Percentiles rank a stretch among this genome's conserved stretches.
Conservation (phyloP, 140 eudicot genomes). For the Cichorium intybus region DNA sequence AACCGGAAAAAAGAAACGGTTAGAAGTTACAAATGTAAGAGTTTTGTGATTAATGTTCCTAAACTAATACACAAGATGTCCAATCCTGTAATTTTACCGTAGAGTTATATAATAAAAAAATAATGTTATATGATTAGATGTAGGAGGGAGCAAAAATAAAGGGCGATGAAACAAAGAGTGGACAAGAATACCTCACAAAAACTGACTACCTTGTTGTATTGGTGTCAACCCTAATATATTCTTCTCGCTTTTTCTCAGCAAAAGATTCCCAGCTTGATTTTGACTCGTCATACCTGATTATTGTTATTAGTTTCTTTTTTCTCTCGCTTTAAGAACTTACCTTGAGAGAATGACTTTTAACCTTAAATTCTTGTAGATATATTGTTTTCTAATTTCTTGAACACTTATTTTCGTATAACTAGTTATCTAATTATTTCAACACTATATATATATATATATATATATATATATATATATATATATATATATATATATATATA, state of each 20-base stretch:
- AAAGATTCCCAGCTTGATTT: constrained; percentile 54
- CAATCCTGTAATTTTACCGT: too few relatives aligned
- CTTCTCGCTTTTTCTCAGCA: constrained; percentile 36
- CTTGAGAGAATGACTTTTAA: not conserved
- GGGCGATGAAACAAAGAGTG: constrained; percentile 27
- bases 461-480: too few relatives aligned
- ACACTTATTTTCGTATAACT: too few relatives aligned
- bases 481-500: too few relatives aligned
- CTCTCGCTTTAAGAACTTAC: not conserved
- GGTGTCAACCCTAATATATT: constrained; percentile 51
- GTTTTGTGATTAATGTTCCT: too few relatives aligned
- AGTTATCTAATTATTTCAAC: not conserved
- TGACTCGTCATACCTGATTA: constrained; percentile 27
- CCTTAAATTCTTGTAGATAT: not conserved
- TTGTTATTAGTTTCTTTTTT: not conserved
- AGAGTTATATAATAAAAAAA: not conserved
- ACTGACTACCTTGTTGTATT: constrained; percentile 46
- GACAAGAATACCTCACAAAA: constrained; percentile 30
- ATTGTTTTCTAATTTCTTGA: not conserved
- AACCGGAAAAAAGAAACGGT: too few relatives aligned
- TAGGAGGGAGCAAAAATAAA: constrained; percentile 31
- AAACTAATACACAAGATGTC: too few relatives aligned
- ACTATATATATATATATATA: too few relatives aligned
- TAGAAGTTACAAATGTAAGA: too few relatives aligned
- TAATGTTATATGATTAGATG: constrained; percentile 29